Percentiles rank a stretch among this genome's conserved stretches.
Evolutionary conservation across 1,284 basidiomycete species (phyloP).

Genomic region (Pseudozyma pruni): DNA sequence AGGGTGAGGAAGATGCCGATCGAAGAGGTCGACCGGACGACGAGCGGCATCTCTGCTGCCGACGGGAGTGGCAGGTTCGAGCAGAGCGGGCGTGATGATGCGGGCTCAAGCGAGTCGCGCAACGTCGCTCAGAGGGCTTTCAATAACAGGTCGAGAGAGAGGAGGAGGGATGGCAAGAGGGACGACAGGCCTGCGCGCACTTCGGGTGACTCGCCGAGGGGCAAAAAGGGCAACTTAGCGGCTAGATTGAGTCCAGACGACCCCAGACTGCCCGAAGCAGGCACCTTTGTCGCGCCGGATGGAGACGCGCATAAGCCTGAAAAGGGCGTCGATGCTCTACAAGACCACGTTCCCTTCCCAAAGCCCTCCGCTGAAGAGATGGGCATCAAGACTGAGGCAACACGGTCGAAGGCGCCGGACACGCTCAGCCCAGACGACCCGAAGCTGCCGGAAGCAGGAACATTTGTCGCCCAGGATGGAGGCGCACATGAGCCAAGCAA

Average conservation of each 20-base stretch:
- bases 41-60: not conserved
- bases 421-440: conserved; percentile 8
- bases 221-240: not conserved
- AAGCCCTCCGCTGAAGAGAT: conserved; percentile 14
- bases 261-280: conserved; percentile 20
- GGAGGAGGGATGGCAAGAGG: not conserved
- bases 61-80: not conserved
- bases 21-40: not conserved
- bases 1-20: not conserved
- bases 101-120: not conserved
- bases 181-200: not conserved
- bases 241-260: conserved; percentile 10
- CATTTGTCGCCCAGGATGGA: conserved; percentile 18
- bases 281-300: conserved; percentile 19
- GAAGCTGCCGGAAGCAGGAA: conserved; percentile 17
- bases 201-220: not conserved
- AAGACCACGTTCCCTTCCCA: conserved; percentile 24
- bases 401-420: no score
- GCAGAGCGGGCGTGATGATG: conserved; percentile 3
- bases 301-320: conserved; percentile 6
- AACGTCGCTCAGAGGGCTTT: conserved; percentile 1
- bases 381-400: conserved; percentile 11
- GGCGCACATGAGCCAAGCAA: conserved; percentile 11
- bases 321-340: not conserved
- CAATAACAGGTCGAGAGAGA: not conserved